Percentiles rank a stretch among this genome's conserved stretches.
Conservation (phyloP, 192 early-diverging fungal species). For the Gigaspora rosea region DNA sequence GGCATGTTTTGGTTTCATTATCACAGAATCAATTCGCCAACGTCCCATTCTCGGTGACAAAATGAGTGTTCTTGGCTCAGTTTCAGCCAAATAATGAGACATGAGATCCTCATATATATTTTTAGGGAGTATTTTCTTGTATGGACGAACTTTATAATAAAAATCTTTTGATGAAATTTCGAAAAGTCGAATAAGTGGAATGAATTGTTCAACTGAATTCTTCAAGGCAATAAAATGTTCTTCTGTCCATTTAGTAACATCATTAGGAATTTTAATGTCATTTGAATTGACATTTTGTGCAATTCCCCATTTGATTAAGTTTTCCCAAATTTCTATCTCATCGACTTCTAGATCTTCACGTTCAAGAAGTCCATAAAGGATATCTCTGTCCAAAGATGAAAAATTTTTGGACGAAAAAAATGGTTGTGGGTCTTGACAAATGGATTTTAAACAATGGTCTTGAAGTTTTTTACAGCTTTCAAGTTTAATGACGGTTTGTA, state of each 20-base stretch:
- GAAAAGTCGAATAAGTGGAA: conserved; percentile 13
- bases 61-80: not conserved
- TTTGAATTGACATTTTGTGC: not conserved
- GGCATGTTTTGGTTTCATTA: not conserved
- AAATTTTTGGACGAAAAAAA: conserved; percentile 20
- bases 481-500: not conserved
- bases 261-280: not conserved
- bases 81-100: not conserved
- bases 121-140: not conserved
- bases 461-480: conserved; percentile 6
- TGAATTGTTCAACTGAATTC: not conserved
- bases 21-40: not conserved
- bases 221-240: not conserved
- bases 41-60: not conserved
- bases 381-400: not conserved
- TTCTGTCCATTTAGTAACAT: conserved; percentile 15
- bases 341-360: conserved; percentile 11
- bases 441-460: not conserved
- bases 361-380: not conserved
- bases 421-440: not conserved
- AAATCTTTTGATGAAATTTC: conserved; percentile 13
- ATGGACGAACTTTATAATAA: conserved; percentile 2
- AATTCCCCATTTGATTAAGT: conserved; percentile 23
- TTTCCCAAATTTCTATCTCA: conserved; percentile 15
- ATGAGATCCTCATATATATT: conserved; percentile 1